These are phyloP conservation scores for Cystobasidium pallidum DNA, from an alignment of 1,284 basidiomycete genomes.

Conservation along the genomic window DNA sequence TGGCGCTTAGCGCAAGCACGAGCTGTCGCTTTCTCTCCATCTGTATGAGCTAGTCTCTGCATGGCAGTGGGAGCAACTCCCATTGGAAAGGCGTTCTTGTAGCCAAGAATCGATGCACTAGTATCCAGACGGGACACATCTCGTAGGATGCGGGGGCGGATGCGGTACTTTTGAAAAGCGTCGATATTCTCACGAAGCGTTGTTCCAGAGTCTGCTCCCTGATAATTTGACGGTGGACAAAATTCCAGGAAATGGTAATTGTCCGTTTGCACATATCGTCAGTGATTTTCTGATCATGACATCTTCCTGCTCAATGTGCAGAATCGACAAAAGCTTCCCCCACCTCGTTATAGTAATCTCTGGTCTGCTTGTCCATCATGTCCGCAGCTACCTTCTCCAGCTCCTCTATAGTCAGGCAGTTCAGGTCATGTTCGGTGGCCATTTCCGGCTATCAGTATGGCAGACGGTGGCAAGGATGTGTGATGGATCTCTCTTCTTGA, in stretches of 20 bases:
- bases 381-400: constrained; percentile 39
- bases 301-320: too few species aligned
- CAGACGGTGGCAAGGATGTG: neutral
- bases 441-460: neutral
- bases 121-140: constrained; percentile 51
- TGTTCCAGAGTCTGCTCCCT: constrained; percentile 42
- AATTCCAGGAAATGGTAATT: too few species aligned
- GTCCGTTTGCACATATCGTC: neutral
- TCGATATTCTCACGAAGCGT: constrained; percentile 47
- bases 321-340: neutral
- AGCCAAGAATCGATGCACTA: constrained; percentile 48
- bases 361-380: constrained; percentile 45
- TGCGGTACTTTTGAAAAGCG: constrained; percentile 51
- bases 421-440: constrained; percentile 37
- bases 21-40: constrained; percentile 52
- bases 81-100: constrained; percentile 48
- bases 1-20: constrained; percentile 50
- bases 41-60: constrained; percentile 53
- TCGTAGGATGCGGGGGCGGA: constrained; percentile 52
- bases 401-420: constrained; percentile 42
- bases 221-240: neutral
- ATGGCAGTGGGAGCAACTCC: constrained; percentile 54
- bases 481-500: neutral
- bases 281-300: neutral
- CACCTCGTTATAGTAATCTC: constrained; percentile 46